Base-by-base conservation (phyloP, 129 eudicot species). In the Lonicera japonica region DNA sequence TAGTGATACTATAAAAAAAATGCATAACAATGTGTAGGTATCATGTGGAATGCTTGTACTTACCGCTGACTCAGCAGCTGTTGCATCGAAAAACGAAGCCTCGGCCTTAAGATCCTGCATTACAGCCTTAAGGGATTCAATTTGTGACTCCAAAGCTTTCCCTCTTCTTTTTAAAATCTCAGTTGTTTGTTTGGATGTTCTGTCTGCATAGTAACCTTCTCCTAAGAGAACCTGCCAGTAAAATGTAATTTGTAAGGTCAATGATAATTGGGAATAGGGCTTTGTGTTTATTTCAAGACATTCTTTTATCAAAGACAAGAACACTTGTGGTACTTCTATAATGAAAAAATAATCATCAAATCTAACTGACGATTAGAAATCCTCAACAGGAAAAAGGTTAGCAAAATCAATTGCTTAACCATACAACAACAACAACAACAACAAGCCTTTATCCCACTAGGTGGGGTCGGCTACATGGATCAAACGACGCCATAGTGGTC, bases 141-240 rank as follows among this genome's bases (percentile, higher is more conserved):
- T 70, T 68, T 92, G 88, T 21, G 83, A 70, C 21, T 85, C 88
- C 64, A 92, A 59, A 58, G 64, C 71, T 23, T 82, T 82, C 61
- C 96, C 91, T 80, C 98, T 84, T 80, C 98, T 87, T 75, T 76
- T 84, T 64, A 92, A 67, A 61, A 92, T 87, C 69, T 92, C 98
- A 60, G 73, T 59, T 39, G 98, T 85, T 74, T 92, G 98, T 66
- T 87, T 92, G 20, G 96, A 74, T 67, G 98, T 82, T 80, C 98
- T 84, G 29, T 87, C 96, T 22, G 88, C 96, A 53, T 79, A 87
- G 69, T 92, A 82, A 47, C 86, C 86, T 75, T 84, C 98, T 47
- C 98, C 98, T 41, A 92, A 50, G 20, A 92, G 84, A 57, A 92
- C 98, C 98, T 92, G 78, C 60, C 76, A 5, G 25, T 38, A 48